Evolutionary conservation across 106 monocot genomes (phyloP).

Genomic region (Allium sativum): DNA sequence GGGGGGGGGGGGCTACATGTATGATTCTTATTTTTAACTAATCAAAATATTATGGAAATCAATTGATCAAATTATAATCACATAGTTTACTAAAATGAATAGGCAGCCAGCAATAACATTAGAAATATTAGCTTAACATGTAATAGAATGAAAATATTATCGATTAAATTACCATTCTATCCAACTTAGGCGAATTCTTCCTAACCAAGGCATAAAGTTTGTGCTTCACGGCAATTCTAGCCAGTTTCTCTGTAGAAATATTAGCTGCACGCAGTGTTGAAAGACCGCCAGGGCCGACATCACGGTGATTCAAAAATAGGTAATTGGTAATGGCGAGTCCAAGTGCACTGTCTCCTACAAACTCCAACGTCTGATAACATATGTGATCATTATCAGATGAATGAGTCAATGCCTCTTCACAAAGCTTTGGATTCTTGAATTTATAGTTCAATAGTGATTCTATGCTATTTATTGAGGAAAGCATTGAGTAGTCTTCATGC

Average conservation of each 20-base stretch:
- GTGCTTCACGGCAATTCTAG: background rate
- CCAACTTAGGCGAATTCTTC: background rate
- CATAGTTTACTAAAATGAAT: no score
- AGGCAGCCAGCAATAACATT: no score
- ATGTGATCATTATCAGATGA: background rate
- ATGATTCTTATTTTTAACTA: no score
- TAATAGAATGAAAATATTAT: background rate
- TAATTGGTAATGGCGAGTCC: constrained; percentile 1
- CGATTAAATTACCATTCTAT: background rate
- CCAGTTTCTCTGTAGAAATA: constrained; percentile 8
- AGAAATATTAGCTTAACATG: background rate
- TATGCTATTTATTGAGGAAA: background rate
- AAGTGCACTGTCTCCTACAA: constrained; percentile 2
- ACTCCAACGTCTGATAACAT: constrained; percentile 1
- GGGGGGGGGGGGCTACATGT: no score
- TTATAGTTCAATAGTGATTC: background rate
- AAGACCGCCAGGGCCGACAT: background rate
- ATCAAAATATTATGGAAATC: no score
- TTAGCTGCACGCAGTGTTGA: constrained; percentile 1
- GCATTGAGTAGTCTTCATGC: constrained; percentile 1
- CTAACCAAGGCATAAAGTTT: background rate
- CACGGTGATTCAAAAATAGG: background rate
- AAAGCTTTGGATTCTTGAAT: background rate
- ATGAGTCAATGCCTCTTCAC: constrained; percentile 3
- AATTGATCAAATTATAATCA: no score